A percentile compares a stretch with the other conserved stretches of the same genome.
phyloP scores from a whole-genome alignment of 1,284 basidiomycete genomes.

The Cryptococcus sp. region DNA sequence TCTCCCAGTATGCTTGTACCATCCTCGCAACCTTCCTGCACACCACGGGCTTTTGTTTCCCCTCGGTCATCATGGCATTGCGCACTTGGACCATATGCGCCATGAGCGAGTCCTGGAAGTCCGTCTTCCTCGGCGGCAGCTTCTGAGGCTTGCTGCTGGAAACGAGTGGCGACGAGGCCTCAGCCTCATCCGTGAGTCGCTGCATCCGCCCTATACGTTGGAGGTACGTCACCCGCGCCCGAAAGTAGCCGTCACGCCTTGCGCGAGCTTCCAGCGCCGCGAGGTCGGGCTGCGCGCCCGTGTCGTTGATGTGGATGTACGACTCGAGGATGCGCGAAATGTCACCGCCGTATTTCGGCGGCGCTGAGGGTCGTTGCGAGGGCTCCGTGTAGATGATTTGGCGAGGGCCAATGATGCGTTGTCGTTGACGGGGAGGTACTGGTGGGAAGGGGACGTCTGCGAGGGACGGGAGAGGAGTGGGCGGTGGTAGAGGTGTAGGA shows the following conservation, averaged over 20 bases:
- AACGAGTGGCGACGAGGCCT: constrained; percentile 27
- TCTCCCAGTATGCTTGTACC: constrained; percentile 76
- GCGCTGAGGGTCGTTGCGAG: constrained; percentile 58
- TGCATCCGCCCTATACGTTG: constrained; percentile 47
- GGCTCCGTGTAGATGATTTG: constrained; percentile 60
- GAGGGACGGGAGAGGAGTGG: constrained; percentile 42
- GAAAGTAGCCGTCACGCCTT: constrained; percentile 54
- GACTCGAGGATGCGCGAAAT: constrained; percentile 60
- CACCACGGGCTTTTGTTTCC: constrained; percentile 44
- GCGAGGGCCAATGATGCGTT: constrained; percentile 67
- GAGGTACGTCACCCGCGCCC: constrained; percentile 56
- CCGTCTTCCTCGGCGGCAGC: constrained; percentile 34
- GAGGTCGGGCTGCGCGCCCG: constrained; percentile 52
- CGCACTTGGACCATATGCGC: constrained; percentile 49
- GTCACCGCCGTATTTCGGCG: constrained; percentile 57
- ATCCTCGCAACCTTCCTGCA: constrained; percentile 62
- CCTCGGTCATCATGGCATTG: constrained; percentile 47
- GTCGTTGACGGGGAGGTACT: constrained; percentile 50
- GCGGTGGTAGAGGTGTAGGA: constrained; percentile 24
- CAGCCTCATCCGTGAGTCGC: constrained; percentile 49
- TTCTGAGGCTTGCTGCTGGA: constrained; percentile 1
- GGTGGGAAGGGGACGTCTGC: constrained; percentile 37
- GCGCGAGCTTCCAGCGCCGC: constrained; percentile 54
- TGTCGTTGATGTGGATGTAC: constrained; percentile 56
- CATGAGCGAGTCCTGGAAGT: constrained; percentile 49